Evolutionary conservation across 768 basidiomycete genomes (phyloP).

Genomic region (Fibroporia radiculosa): DNA sequence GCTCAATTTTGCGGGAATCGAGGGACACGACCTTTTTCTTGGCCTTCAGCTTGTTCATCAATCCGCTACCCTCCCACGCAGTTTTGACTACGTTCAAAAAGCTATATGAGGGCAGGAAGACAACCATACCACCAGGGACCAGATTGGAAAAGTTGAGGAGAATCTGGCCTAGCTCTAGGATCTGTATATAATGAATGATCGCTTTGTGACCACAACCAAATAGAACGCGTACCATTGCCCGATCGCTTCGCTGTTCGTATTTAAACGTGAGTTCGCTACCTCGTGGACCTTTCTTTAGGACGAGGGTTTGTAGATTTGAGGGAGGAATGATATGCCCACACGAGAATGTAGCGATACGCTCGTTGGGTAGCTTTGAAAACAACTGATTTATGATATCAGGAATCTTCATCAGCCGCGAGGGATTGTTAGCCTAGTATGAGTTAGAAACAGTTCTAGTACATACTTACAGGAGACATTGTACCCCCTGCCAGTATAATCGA

Average conservation of each 20-base stretch:
- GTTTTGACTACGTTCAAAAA: slow-evolving; percentile 64
- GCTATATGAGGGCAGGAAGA: slow-evolving; percentile 90
- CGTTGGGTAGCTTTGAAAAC: slow-evolving; percentile 54
- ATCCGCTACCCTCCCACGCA: slow-evolving; percentile 56
- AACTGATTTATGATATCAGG: slow-evolving; percentile 81
- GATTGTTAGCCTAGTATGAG: neutral
- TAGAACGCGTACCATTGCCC: slow-evolving; percentile 44
- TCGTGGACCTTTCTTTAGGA: slow-evolving; percentile 66
- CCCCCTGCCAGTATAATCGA: slow-evolving; percentile 91
- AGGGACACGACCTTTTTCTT: slow-evolving; percentile 62
- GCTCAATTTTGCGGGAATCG: neutral
- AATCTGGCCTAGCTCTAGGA: slow-evolving; percentile 77
- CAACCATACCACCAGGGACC: slow-evolving; percentile 82
- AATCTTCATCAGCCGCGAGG: no score
- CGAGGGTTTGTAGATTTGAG: slow-evolving; percentile 67
- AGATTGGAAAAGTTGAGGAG: slow-evolving; percentile 73
- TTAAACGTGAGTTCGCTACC: slow-evolving; percentile 77
- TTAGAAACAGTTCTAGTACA: slow-evolving; percentile 1
- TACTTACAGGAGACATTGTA: slow-evolving; percentile 91
- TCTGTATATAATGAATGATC: slow-evolving; percentile 33
- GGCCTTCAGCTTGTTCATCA: slow-evolving; percentile 48
- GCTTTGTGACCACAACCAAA: no score
- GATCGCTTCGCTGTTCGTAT: slow-evolving; percentile 63
- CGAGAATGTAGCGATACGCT: slow-evolving; percentile 71
- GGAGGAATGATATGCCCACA: slow-evolving; percentile 90